Evolutionary conservation across 495 filamentous ascomycete genomes (phyloP).

Genomic region (Hypoxylon perforatum): DNA sequence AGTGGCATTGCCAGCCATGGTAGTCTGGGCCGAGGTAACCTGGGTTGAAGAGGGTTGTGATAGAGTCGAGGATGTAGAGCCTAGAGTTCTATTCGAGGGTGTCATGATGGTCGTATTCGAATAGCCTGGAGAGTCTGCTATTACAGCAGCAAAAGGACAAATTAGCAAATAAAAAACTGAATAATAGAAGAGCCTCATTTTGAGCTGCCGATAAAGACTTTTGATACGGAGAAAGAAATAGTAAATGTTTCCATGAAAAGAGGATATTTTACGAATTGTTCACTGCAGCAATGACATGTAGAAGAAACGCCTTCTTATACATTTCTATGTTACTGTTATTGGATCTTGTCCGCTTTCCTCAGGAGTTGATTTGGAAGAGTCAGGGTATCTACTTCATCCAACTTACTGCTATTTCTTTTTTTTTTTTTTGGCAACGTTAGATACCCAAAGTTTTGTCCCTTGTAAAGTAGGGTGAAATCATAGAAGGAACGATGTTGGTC

Average conservation of each 20-base stretch:
- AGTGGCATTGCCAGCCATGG: background rate
- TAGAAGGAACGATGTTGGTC: background rate
- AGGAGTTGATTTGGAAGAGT: background rate
- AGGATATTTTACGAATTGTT: background rate
- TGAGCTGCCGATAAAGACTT: background rate
- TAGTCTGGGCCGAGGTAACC: background rate
- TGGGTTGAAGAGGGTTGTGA: background rate
- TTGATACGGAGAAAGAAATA: background rate
- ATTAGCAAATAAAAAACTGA: background rate
- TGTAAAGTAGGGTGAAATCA: background rate
- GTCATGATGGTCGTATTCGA: background rate
- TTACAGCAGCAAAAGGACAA: background rate
- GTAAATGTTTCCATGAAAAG: background rate
- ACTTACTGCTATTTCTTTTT: background rate
- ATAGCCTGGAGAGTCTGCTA: background rate
- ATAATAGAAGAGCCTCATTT: background rate
- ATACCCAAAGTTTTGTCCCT: background rate
- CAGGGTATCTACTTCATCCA: background rate
- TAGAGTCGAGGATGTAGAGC: background rate
- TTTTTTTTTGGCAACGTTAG: background rate
- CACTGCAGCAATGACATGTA: background rate
- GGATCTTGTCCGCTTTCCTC: background rate
- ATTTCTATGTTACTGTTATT: background rate
- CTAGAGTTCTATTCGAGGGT: background rate
- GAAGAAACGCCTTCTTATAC: background rate